Percentiles rank a stretch among this genome's conserved stretches.
These are phyloP conservation scores for Geotrichum aggregatum DNA, from an alignment of 1,139 yeast genomes.

Conservation along the genomic window DNA sequence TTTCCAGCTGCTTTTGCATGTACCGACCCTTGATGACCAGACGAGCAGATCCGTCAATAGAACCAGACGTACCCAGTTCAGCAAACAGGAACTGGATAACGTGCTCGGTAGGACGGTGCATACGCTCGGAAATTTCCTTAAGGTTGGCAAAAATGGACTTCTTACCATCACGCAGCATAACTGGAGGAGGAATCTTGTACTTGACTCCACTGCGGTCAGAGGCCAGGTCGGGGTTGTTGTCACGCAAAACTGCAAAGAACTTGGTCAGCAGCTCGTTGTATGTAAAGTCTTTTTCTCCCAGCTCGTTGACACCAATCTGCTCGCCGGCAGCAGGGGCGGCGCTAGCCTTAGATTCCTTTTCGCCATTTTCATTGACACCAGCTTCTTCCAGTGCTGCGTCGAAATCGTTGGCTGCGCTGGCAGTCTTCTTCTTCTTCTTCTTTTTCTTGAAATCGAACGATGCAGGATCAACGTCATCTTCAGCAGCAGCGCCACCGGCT, in stretches of 20 bases:
- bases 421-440: constrained; percentile 69
- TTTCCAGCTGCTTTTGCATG: constrained; percentile 96
- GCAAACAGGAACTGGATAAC: constrained; percentile 95
- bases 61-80: constrained; percentile 98
- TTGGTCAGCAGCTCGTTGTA: constrained; percentile 75
- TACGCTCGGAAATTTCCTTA: constrained; percentile 87
- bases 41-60: constrained; percentile 96
- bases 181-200: constrained; percentile 96
- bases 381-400: constrained; percentile 89
- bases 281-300: constrained; percentile 57
- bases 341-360: constrained; percentile 43
- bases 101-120: constrained; percentile 96
- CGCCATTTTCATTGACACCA: constrained; percentile 69
- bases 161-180: constrained; percentile 96
- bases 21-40: constrained; percentile 96
- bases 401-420: constrained; percentile 64
- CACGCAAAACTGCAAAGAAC: constrained; percentile 78
- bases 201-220: constrained; percentile 92
- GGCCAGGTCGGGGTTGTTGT: constrained; percentile 96
- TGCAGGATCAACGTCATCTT: constrained; percentile 50
- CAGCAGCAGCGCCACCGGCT: constrained; percentile 49
- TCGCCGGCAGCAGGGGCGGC: constrained; percentile 4
- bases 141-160: constrained; percentile 94
- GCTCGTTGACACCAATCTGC: constrained; percentile 32
- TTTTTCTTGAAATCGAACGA: constrained; percentile 73